Percentiles rank a stretch among this genome's conserved stretches.
Conservation (phyloP, 2,329 filamentous ascomycete species). For the Graphilbum ipis-grandicollis region DNA sequence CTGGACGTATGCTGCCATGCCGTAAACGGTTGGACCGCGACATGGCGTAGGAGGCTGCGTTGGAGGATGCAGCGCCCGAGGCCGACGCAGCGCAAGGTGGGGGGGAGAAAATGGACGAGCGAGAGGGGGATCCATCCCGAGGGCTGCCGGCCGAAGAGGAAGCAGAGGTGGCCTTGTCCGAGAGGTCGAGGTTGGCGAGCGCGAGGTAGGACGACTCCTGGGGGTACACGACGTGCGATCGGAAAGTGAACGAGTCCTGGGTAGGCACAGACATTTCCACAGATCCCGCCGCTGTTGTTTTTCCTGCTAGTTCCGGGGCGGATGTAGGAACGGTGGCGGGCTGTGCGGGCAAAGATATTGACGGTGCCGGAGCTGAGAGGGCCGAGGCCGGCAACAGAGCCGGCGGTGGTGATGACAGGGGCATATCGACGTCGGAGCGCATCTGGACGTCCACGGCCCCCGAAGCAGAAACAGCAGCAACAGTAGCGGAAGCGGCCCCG, state of each 20-base stretch:
- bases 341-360: too few species aligned
- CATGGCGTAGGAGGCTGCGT: constrained; percentile 5
- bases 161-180: constrained; percentile 19
- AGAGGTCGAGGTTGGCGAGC: constrained; percentile 42
- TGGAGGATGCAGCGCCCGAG: neutral
- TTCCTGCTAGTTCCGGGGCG: too few species aligned
- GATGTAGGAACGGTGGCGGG: too few species aligned
- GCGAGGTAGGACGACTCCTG: constrained; percentile 38
- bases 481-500: too few species aligned
- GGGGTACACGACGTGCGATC: constrained; percentile 43
- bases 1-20: constrained; percentile 8
- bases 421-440: constrained; percentile 17
- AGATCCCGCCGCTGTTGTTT: too few species aligned
- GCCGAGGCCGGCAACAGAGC: neutral
- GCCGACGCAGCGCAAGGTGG: neutral
- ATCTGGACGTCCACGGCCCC: constrained; percentile 14
- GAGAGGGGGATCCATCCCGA: neutral
- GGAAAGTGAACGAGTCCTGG: constrained; percentile 52
- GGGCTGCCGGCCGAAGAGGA: constrained; percentile 6
- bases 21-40: constrained; percentile 11
- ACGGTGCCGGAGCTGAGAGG: neutral
- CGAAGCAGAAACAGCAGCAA: too few species aligned
- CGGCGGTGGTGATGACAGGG: constrained; percentile 11
- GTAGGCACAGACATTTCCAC: constrained; percentile 30
- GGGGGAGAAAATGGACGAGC: neutral